Conservation (phyloP, 2,329 filamentous ascomycete species). For the Paecilomyces sp. region DNA sequence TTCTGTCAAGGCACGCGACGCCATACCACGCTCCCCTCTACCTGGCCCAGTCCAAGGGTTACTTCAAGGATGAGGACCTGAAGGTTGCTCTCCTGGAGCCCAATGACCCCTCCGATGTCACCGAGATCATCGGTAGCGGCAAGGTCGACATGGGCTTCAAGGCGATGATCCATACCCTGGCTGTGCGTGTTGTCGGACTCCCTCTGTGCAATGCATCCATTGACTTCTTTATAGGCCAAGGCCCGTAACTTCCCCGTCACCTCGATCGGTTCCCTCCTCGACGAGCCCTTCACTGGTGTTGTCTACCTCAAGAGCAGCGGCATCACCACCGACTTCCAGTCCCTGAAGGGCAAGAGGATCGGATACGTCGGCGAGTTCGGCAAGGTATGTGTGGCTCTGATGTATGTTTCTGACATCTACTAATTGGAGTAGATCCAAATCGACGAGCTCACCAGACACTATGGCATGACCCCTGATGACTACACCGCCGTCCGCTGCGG, state of each 20-base stretch:
- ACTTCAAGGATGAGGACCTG: slow-evolving; percentile 67
- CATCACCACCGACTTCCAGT: slow-evolving; percentile 67
- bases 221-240: slow-evolving; percentile 51
- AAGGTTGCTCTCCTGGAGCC: slow-evolving; percentile 72
- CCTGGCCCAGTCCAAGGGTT: slow-evolving; percentile 68
- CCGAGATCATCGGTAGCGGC: slow-evolving; percentile 69
- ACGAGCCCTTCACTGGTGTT: slow-evolving; percentile 73
- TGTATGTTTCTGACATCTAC: neutral
- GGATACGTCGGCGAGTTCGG: slow-evolving; percentile 76
- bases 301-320: slow-evolving; percentile 69
- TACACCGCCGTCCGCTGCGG: slow-evolving; percentile 73
- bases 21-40: slow-evolving; percentile 74
- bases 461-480: slow-evolving; percentile 64
- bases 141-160: slow-evolving; percentile 76
- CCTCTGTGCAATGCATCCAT: neutral
- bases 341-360: slow-evolving; percentile 68
- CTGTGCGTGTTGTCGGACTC: slow-evolving; percentile 39
- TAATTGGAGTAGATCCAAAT: slow-evolving; percentile 58
- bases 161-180: slow-evolving; percentile 76
- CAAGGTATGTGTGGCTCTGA: slow-evolving; percentile 41
- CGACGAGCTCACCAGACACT: slow-evolving; percentile 71
- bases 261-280: slow-evolving; percentile 67
- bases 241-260: slow-evolving; percentile 66
- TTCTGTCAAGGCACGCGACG: slow-evolving; percentile 61
- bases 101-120: slow-evolving; percentile 74